These are phyloP conservation scores for Pharnaceum exiguum DNA, from an alignment of 148 eudicot genomes.

Conservation along the genomic window DNA sequence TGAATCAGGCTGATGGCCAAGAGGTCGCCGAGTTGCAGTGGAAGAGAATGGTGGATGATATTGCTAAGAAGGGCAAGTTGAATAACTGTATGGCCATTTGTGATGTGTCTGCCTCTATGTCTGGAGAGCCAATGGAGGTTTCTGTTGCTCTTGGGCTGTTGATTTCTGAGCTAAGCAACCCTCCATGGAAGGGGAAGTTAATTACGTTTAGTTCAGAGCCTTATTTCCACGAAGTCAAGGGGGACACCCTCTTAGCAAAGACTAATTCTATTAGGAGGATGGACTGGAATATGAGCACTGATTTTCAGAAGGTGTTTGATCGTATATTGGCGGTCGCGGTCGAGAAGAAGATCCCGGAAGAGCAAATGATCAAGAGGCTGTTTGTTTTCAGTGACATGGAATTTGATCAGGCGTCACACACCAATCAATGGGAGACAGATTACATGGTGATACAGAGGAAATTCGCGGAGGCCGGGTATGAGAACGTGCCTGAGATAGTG, in stretches of 20 bases:
- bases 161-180: conserved; percentile 18
- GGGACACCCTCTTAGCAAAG: conserved; percentile 3
- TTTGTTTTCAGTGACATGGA: too few relatives aligned
- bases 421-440: conserved; percentile 26
- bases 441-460: conserved; percentile 19
- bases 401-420: conserved; percentile 13
- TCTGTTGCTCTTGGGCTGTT: conserved; percentile 29
- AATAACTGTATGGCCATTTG: conserved; percentile 30
- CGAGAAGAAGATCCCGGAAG: neutral
- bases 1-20: neutral
- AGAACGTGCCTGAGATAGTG: conserved; percentile 23
- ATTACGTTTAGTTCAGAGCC: conserved; percentile 21
- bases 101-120: conserved; percentile 28
- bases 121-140: conserved; percentile 30
- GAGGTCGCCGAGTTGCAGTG: conserved; percentile 42
- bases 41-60: conserved; percentile 46
- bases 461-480: conserved; percentile 11
- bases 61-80: conserved; percentile 29
- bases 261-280: neutral
- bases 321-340: conserved; percentile 18
- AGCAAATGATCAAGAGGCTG: conserved; percentile 11
- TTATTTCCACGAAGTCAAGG: conserved; percentile 15
- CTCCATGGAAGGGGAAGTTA: conserved; percentile 28
- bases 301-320: conserved; percentile 30
- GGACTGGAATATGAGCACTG: conserved; percentile 17